Base-by-base conservation (phyloP, 306 rosid genomes). In the Fragaria nilgerrensis region DNA sequence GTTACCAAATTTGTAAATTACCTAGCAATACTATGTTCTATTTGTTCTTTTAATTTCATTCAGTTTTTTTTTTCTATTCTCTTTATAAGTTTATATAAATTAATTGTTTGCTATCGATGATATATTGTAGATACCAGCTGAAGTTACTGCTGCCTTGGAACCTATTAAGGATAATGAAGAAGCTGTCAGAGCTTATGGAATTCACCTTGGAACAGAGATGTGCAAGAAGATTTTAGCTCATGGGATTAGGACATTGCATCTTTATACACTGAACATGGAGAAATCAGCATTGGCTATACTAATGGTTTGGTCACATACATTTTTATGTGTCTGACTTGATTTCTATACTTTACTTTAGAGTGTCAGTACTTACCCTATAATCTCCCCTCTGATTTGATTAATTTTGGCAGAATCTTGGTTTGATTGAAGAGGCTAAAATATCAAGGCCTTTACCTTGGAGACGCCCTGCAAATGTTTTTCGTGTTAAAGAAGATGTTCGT, bases 151-250 rank as follows among this genome's bases (percentile, higher is more conserved):
- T 63, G 98, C 97, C 78, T 85, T 94, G 86, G 96, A 94, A 86
- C 96, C 93, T 73, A 90, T 94, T 86, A 92, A 90, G 87, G 98
- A 94, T 85, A 94, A 94, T 76, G 98, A 94, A 84, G 98, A 94
- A 86, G 98, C 98, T 82, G 97, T 94, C 71, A 94, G 86, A 85
- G 25, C 94, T 68, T 94, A 90, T 81, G 98, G 98, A 80, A 81
- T 94, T 86, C 94, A 92, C 84, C 93, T 89, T 67, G 98, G 97
- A 82, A 92, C 97, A 67, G 98, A 94, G 80, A 94, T 86, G 97
- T 94, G 98, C 92, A 90, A 84, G 84, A 94, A 94, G 87, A 89
- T 94, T 89, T 79, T 94, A 77, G 90, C 96, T 75, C 90, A 90
- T 85, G 98, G 98, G 86, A 89, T 92, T 79, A 94, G 86, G 88